Evolutionary conservation across 2,329 filamentous ascomycete species (phyloP).

Genomic region (Diaporthe sp.): DNA sequence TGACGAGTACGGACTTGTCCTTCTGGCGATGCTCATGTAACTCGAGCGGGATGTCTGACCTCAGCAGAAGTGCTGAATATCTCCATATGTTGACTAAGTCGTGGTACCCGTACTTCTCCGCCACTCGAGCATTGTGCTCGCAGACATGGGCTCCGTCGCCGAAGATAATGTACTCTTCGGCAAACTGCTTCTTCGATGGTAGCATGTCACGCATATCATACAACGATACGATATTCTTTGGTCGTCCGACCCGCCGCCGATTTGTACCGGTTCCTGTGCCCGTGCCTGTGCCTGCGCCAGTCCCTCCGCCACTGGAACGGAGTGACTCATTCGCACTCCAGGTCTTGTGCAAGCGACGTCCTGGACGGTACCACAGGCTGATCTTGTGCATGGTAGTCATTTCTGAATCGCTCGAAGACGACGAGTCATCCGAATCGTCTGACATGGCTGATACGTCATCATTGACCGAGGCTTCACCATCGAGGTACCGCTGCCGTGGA

Average conservation of each 20-base stretch:
- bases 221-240: conserved; percentile 81
- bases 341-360: conserved; percentile 65
- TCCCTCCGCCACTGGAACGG: conserved; percentile 73
- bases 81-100: conserved; percentile 89
- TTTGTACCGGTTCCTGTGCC: conserved; percentile 63
- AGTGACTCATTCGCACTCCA: conserved; percentile 70
- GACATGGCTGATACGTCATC: conserved; percentile 66
- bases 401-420: conserved; percentile 72
- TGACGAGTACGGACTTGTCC: conserved; percentile 74
- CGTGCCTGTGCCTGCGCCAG: conserved; percentile 70
- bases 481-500: conserved; percentile 60
- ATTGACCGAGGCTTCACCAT: conserved; percentile 65
- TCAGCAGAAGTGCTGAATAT: conserved; percentile 82
- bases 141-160: conserved; percentile 87
- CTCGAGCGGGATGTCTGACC: conserved; percentile 81
- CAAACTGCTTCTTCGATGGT: conserved; percentile 84
- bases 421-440: conserved; percentile 61
- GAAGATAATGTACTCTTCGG: conserved; percentile 85
- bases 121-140: conserved; percentile 84
- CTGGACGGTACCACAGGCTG: conserved; percentile 69
- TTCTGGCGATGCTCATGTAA: conserved; percentile 69
- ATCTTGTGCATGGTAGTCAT: conserved; percentile 74
- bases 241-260: conserved; percentile 61
- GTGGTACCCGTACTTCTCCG: conserved; percentile 76
- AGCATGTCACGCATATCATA: conserved; percentile 78